Base-by-base conservation (phyloP, 2,329 filamentous ascomycete genomes). In the Clonostachys byssicola region DNA sequence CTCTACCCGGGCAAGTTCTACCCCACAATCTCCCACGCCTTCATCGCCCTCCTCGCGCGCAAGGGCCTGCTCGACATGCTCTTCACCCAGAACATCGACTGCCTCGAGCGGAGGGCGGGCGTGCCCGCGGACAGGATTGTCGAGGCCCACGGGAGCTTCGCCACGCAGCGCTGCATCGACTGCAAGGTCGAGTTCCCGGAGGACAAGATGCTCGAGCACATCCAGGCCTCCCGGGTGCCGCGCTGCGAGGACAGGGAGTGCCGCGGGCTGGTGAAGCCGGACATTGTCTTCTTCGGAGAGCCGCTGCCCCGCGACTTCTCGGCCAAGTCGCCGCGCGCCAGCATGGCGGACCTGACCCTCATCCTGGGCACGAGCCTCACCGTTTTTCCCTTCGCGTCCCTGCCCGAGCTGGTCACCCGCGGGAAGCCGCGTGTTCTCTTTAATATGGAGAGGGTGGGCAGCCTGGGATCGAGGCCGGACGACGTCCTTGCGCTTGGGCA, bases 31-130 rank as follows among this genome's bases (percentile, higher is more conserved):
- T 88, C 91, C 3, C 94, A 99, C 68, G 86, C 82, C 35, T 99
- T 99, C 67, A 85, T 99, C 58, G 78, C 83, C 13, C 74, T 99
- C 20, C 81, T 97, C 14, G 80, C 92, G 48, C 74, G 84, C 50
- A 96, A 95, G 68, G 83, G 81, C 5, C 72, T 92, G 39, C 72
- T 99, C 20, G 72, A 86, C 54, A 94, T 91, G 73, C 80, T 94
- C 46, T 99, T 97, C 66, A 96, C 94, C 1, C 94, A 99, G 62
- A 99, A 99, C 61, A 97, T 99, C 55, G 94, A 99, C 70, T 96
- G 91, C 59, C 77, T 99, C 12, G 94, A 99, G 68, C 82, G 92
- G 18, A 78, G 81, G 55, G 94, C 92, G 12, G 94, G 94, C 23
- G 84, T 99, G 1, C 88, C 91, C 0, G 77, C 73, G 0, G 83